Percentiles rank a stretch among this genome's conserved stretches.
Conservation (phyloP, 1,139 yeast genomes). For the Kazachstania sp. region DNA sequence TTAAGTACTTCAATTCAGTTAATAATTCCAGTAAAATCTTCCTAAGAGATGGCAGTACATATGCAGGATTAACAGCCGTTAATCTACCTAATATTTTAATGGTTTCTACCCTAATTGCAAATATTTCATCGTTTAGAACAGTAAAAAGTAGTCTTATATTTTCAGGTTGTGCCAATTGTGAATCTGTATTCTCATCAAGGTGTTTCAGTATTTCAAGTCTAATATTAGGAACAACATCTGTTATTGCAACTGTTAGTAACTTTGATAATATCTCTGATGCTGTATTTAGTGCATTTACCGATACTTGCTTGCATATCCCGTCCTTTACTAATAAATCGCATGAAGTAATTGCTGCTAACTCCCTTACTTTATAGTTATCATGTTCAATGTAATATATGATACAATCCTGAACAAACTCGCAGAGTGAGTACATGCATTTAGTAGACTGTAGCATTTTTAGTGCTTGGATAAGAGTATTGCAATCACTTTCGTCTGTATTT, state of each 20-base stretch:
- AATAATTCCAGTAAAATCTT: slow-evolving; percentile 81
- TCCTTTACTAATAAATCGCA: slow-evolving; percentile 70
- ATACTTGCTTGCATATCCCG: slow-evolving; percentile 77
- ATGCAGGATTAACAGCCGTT: slow-evolving; percentile 87
- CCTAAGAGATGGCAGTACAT: slow-evolving; percentile 85
- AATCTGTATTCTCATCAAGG: slow-evolving; percentile 71
- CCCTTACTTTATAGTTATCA: slow-evolving; percentile 67
- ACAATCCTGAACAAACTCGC: slow-evolving; percentile 81
- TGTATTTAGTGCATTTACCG: slow-evolving; percentile 74
- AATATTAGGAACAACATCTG: slow-evolving; percentile 80
- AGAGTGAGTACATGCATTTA: slow-evolving; percentile 66
- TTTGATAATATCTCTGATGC: slow-evolving; percentile 82
- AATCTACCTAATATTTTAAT: slow-evolving; percentile 76
- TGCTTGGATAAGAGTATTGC: slow-evolving; percentile 31
- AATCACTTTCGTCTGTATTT: slow-evolving; percentile 29
- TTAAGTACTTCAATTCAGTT: slow-evolving; percentile 78
- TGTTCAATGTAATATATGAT: slow-evolving; percentile 77
- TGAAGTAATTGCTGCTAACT: slow-evolving; percentile 79
- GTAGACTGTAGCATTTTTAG: slow-evolving; percentile 60
- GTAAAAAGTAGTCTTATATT: slow-evolving; percentile 77
- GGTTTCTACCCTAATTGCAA: slow-evolving; percentile 74
- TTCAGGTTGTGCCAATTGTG: slow-evolving; percentile 89
- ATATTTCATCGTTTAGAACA: slow-evolving; percentile 86
- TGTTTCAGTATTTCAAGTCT: slow-evolving; percentile 70
- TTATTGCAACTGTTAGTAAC: slow-evolving; percentile 71